Percentiles rank a stretch among this genome's conserved stretches.
These are phyloP conservation scores for Gossypium rotundifolium DNA, from an alignment of 345 rosid species.

Conservation along the genomic window DNA sequence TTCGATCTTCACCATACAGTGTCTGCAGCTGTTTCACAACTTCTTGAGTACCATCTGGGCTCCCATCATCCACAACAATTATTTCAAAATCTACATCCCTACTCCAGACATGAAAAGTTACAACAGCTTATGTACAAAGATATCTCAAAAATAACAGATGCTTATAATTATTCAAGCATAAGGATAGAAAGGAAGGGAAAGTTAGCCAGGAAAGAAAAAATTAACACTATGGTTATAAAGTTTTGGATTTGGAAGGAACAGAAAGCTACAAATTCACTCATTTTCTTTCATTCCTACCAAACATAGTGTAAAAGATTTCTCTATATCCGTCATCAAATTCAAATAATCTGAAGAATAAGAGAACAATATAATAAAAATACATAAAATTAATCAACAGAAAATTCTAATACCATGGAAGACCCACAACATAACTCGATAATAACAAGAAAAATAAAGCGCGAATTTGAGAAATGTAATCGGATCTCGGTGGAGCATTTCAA, in stretches of 20 bases:
- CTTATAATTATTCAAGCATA: too few species aligned
- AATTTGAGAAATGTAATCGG: neutral
- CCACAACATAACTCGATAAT: slow-evolving; percentile 1
- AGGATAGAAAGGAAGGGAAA: too few species aligned
- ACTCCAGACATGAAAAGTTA: neutral
- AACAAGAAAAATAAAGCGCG: neutral
- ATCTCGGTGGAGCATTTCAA: neutral
- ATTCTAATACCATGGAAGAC: neutral
- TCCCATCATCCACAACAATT: slow-evolving; percentile 93
- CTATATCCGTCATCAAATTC: neutral
- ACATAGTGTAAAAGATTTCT: neutral
- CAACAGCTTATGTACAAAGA: neutral
- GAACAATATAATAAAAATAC: neutral
- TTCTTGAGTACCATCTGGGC: slow-evolving; percentile 96
- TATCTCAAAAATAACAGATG: too few species aligned
- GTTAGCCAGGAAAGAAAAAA: too few species aligned
- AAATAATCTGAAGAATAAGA: neutral
- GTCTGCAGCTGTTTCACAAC: slow-evolving; percentile 73
- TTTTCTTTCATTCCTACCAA: neutral
- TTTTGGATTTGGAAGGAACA: too few species aligned
- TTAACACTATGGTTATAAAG: too few species aligned
- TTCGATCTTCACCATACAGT: slow-evolving; percentile 69
- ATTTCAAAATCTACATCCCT: slow-evolving; percentile 85
- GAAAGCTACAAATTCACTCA: too few species aligned
- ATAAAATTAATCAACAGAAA: neutral